Percentiles rank a stretch among this genome's conserved stretches.
These are phyloP conservation scores for Pyrenophora teres DNA, from an alignment of 2,329 filamentous ascomycete species.

Conservation along the genomic window DNA sequence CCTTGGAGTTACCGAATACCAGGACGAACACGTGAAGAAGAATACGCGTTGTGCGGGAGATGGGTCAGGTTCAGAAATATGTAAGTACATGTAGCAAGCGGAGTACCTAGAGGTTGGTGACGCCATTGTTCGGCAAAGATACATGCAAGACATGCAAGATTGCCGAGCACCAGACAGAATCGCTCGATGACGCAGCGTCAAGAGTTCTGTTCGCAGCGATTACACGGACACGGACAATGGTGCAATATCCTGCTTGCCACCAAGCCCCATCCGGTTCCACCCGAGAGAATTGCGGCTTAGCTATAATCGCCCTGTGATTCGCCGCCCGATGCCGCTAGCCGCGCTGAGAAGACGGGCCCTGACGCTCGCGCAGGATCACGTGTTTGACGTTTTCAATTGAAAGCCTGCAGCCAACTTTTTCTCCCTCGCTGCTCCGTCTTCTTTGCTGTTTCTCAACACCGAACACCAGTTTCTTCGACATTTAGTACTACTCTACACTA, in stretches of 20 bases:
- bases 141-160: slow-evolving; percentile 1
- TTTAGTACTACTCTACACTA: background rate
- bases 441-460: slow-evolving; percentile 21
- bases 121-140: background rate
- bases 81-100: background rate
- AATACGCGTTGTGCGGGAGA: background rate
- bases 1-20: background rate
- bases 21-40: background rate
- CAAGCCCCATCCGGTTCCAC: slow-evolving; percentile 22
- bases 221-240: background rate
- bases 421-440: slow-evolving; percentile 20
- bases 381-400: slow-evolving; percentile 29
- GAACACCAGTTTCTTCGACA: background rate
- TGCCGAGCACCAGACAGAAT: slow-evolving; percentile 1
- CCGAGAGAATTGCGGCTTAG: slow-evolving; percentile 21
- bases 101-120: slow-evolving; percentile 2
- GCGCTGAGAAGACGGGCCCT: slow-evolving; percentile 2
- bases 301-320: slow-evolving; percentile 20
- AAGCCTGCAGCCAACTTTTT: slow-evolving; percentile 26
- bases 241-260: slow-evolving; percentile 6
- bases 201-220: background rate
- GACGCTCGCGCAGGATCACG: background rate
- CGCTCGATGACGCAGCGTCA: background rate
- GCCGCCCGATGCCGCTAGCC: slow-evolving; percentile 5
- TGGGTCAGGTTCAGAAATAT: background rate